A percentile compares a stretch with the other conserved stretches of the same genome.
phyloP scores from a whole-genome alignment of 345 rosid species.

The Citrus cavaleriei region DNA sequence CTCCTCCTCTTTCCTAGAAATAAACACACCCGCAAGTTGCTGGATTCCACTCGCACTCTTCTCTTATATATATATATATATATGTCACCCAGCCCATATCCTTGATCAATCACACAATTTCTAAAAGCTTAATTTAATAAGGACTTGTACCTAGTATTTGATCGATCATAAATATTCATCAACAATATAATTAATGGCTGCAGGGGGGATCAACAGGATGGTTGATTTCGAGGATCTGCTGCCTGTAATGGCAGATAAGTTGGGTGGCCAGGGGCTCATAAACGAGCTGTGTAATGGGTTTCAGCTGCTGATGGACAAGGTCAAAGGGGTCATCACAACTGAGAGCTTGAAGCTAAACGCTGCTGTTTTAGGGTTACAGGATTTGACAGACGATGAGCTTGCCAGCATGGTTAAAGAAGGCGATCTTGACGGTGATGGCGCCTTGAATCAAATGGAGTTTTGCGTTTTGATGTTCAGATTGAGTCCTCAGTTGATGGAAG shows the following conservation, averaged over 20 bases:
- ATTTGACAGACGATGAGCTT: slow-evolving; percentile 35
- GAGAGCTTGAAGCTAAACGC: slow-evolving; percentile 52
- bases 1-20: slow-evolving; percentile 29
- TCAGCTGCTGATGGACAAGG: slow-evolving; percentile 46
- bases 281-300: slow-evolving; percentile 53
- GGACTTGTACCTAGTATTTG: neutral
- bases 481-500: slow-evolving; percentile 58
- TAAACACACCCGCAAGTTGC: too few species aligned
- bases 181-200: neutral
- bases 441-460: slow-evolving; percentile 48
- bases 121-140: neutral
- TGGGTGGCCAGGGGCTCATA: slow-evolving; percentile 53
- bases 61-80: neutral
- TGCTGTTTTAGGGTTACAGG: slow-evolving; percentile 36
- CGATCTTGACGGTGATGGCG: slow-evolving; percentile 50
- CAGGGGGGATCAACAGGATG: slow-evolving; percentile 21
- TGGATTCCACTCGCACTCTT: neutral
- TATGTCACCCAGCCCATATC: neutral
- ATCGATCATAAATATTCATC: neutral
- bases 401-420: slow-evolving; percentile 52
- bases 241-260: slow-evolving; percentile 55
- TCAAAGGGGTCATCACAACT: slow-evolving; percentile 39
- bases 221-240: slow-evolving; percentile 42
- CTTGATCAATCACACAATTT: neutral
- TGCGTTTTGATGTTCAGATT: slow-evolving; percentile 59